A percentile compares a stretch with the other conserved stretches of the same genome.
These are phyloP conservation scores for Starmerella etchellsii DNA, from an alignment of 805 yeast genomes.

Conservation along the genomic window DNA sequence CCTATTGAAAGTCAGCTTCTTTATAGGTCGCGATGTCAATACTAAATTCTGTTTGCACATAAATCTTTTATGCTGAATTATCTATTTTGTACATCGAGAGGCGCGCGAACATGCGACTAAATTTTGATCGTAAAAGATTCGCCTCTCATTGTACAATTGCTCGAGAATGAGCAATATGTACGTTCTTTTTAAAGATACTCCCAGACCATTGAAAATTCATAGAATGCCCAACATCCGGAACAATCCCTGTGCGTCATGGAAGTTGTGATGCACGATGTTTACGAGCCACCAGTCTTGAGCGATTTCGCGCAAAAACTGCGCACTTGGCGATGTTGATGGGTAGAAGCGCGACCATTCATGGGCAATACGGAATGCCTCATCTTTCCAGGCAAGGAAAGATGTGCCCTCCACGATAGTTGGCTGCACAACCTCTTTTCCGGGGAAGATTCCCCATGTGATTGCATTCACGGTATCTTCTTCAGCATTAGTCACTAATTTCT, in stretches of 20 bases:
- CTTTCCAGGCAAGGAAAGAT: conserved; percentile 94
- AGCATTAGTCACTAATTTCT: conserved; percentile 51
- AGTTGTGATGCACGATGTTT: conserved; percentile 86
- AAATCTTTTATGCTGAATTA: too few relatives aligned
- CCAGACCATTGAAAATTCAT: too few relatives aligned
- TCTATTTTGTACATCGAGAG: too few relatives aligned
- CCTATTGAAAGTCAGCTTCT: too few relatives aligned
- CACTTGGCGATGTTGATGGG: conserved; percentile 25
- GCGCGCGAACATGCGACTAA: too few relatives aligned
- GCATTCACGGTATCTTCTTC: conserved; percentile 73
- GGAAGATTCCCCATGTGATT: conserved; percentile 97
- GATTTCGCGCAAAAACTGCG: conserved; percentile 35
- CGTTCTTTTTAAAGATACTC: too few relatives aligned
- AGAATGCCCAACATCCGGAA: conserved; percentile 6
- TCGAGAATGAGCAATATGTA: too few relatives aligned
- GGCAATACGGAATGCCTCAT: conserved; percentile 76
- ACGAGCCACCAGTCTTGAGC: conserved; percentile 57
- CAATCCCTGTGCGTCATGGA: conserved; percentile 21
- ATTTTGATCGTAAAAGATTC: too few relatives aligned
- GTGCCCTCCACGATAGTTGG: conserved; percentile 90
- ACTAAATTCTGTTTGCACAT: too few relatives aligned
- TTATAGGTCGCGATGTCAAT: too few relatives aligned
- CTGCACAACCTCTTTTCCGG: conserved; percentile 86
- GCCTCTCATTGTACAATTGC: too few relatives aligned
- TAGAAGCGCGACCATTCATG: conserved; percentile 53